Evolutionary conservation across 78 protist species (phyloP).

Genomic region (Tieghemostelium lacteum): DNA sequence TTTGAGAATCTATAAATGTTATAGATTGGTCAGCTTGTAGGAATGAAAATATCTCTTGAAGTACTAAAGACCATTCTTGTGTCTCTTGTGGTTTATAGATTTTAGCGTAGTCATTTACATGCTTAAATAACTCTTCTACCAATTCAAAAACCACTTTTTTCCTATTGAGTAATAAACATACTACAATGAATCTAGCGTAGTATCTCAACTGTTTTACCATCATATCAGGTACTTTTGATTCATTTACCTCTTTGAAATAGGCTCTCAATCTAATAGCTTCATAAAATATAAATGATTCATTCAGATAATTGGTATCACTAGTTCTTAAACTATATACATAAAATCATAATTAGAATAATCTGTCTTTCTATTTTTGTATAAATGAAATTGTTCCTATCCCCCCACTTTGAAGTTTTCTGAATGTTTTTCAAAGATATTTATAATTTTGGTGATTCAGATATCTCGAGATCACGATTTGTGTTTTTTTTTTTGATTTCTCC

Average conservation of each 20-base stretch:
- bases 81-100: slow-evolving; percentile 50
- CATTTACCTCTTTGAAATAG: slow-evolving; percentile 77
- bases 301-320: slow-evolving; percentile 80
- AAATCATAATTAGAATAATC: slow-evolving; percentile 1
- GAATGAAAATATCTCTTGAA: slow-evolving; percentile 74
- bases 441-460: too few relatives aligned
- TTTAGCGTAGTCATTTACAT: slow-evolving; percentile 56
- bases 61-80: slow-evolving; percentile 60
- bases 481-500: too few relatives aligned
- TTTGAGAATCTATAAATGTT: slow-evolving; percentile 14
- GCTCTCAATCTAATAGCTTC: slow-evolving; percentile 80
- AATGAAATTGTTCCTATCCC: neutral
- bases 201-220: slow-evolving; percentile 81
- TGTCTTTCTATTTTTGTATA: neutral
- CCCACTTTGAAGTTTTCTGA: too few relatives aligned
- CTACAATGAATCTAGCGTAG: slow-evolving; percentile 85
- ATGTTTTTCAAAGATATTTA: too few relatives aligned
- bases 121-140: slow-evolving; percentile 49
- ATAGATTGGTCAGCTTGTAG: slow-evolving; percentile 67
- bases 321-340: slow-evolving; percentile 71
- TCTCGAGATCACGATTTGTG: too few relatives aligned
- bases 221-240: slow-evolving; percentile 56
- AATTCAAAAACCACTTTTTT: slow-evolving; percentile 61
- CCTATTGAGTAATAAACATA: slow-evolving; percentile 66
- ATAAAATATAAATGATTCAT: slow-evolving; percentile 85